Evolutionary conservation across 2,329 filamentous ascomycete genomes (phyloP).

Genomic region (Exophiala oligosperma): DNA sequence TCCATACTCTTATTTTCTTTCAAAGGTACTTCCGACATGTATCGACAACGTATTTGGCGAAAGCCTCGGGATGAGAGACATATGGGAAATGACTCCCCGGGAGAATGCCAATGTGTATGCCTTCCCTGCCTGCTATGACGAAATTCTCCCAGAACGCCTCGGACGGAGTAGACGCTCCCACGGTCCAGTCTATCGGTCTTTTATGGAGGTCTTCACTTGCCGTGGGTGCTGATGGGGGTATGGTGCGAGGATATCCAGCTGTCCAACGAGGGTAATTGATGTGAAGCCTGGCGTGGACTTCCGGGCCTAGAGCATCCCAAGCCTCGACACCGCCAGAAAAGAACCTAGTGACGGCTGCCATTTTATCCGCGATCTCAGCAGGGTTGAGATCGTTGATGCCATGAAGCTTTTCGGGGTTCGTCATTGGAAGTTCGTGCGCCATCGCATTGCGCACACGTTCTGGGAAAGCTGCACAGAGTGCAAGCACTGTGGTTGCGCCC

Average conservation of each 20-base stretch:
- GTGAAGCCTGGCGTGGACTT: slow-evolving; percentile 8
- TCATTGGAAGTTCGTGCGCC: too few species aligned
- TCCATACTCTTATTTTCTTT: neutral
- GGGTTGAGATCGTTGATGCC: neutral
- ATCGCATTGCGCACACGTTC: too few species aligned
- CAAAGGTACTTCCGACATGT: slow-evolving; percentile 7
- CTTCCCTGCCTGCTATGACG: slow-evolving; percentile 3
- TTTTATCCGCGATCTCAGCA: neutral
- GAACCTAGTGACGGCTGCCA: neutral
- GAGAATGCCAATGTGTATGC: slow-evolving; percentile 2
- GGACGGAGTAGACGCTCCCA: slow-evolving; percentile 4
- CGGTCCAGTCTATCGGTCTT: slow-evolving; percentile 14
- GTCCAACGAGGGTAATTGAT: slow-evolving; percentile 13
- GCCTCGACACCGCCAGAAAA: neutral
- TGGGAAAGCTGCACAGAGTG: too few species aligned
- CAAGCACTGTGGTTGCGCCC: too few species aligned
- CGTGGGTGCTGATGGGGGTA: neutral
- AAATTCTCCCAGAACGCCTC: slow-evolving; percentile 8
- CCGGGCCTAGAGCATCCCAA: slow-evolving; percentile 5
- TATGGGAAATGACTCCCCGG: slow-evolving; percentile 17
- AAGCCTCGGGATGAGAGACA: slow-evolving; percentile 11
- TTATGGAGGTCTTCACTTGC: slow-evolving; percentile 6
- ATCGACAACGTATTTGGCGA: slow-evolving; percentile 13
- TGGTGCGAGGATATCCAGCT: slow-evolving; percentile 3
- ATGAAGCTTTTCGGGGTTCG: neutral